Base-by-base conservation (phyloP, 2,329 filamentous ascomycete species). In the Furcasterigmium sp. region DNA sequence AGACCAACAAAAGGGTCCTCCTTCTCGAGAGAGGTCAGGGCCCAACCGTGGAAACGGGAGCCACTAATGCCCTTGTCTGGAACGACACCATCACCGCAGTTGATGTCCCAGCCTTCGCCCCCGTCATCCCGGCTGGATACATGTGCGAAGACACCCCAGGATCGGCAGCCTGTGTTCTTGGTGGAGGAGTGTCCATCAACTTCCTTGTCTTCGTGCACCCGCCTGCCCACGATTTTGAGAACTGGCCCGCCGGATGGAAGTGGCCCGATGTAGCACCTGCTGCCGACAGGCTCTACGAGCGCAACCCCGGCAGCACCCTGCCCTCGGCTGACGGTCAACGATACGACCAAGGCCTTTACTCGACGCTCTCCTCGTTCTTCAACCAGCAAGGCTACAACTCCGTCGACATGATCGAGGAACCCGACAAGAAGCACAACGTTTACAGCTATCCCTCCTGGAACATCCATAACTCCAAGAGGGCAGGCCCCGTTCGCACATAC, bases 401-500 rank as follows among this genome's bases (percentile, higher is more conserved):
- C n/a, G 30, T 40, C 18, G 45, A 53, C 26, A 44, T 45, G n/a
- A n/a, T 52, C 19, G 41, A 49, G 10, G 23, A 51, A n/a, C 41
- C 43, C 7, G 46, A 53, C 26, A 44, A 45, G 10, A 53, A 53
- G 41, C 43, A 47, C 19, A 23, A 47, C 20, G 40, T 47, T 19
- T 53, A 51, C 45, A 45, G 47, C 2, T 46, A 53, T 36, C 51
- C 51, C 20, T 20, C 42, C 6, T 52, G 50, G 37, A 28, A 19
- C 10, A 7, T 10, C 2, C 3, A 17, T 8, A n/a, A 14, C 42
- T 18, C 8, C 2, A 4, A 2, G 4, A 3, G 50, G 14, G 51
- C 48, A 25, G 49, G 50, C 36, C 50, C 51, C 8, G 48, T 45
- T 2, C 42, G 50, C 9, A 62, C 62, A 2, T 76, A 75, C 46